Base-by-base conservation (phyloP, 2,329 filamentous ascomycete species). In the Alternaria sp. region DNA sequence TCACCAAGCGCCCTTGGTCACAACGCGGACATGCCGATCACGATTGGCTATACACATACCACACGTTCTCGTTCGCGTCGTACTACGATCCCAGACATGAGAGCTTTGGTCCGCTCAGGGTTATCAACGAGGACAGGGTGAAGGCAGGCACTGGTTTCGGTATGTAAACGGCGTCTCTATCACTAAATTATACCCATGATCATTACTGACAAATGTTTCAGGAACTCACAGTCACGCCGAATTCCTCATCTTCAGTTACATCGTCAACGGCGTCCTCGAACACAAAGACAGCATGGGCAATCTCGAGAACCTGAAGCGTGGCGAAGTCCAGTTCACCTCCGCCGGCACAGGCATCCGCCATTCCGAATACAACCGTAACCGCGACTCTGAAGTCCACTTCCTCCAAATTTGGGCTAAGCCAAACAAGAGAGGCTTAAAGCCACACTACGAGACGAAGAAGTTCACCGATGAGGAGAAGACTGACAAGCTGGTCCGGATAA, bases 121-220 rank as follows among this genome's bases (percentile, higher is more conserved):
- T 97, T 40, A 89, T 97, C 72, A 97, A 97, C 74, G 93, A 97
- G 81, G 93, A 97, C 78, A 90, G 92, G 34, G 92, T 97, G 34
- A 86, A 87, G 71, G 82, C 89, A 28, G 86, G 87, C 61, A 88
- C 85, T 10, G 93, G 93, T 5, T 97, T 97, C 81, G 92, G 60
- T 57, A 54, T 12, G 60, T 51, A 38, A 28, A 46, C 6, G 20
- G 22, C 28, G 10, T 30, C 9, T 11, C n/a, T 7, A 4, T 2
- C 3, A 25, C 16, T 4, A 4, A 3, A n/a, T 5, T 10, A 41
- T 20, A 14, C 2, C 4, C 14, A 1, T 8, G 20, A 1, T 20
- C 14, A 0, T 38, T 34, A n/a, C 50, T 50, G 52, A 56, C 22
- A 25, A 44, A 25, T 25, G 6, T 1, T 25, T 8, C 2, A 60